A percentile compares a stretch with the other conserved stretches of the same genome.
Conservation (phyloP, 1,284 basidiomycete genomes). For the Apiotrichum sp. region DNA sequence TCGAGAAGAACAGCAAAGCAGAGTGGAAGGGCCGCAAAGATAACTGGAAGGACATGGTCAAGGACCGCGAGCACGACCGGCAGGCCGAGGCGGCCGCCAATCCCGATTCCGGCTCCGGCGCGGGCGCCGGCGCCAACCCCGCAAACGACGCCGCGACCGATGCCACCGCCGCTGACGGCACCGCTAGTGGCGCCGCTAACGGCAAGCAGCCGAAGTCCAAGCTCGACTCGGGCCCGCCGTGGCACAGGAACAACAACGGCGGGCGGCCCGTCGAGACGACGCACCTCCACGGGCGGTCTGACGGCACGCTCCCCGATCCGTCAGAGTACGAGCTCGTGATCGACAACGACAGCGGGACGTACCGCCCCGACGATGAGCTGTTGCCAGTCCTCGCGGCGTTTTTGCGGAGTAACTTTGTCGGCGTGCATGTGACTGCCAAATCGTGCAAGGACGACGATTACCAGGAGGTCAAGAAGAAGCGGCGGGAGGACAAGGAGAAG, state of each 20-base stretch:
- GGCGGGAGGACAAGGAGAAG: conserved; percentile 9
- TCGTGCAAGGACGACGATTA: conserved; percentile 56
- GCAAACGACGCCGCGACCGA: too few relatives aligned
- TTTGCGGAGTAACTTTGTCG: conserved; percentile 61
- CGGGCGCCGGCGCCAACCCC: too few relatives aligned
- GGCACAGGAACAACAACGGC: not conserved
- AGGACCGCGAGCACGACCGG: too few relatives aligned
- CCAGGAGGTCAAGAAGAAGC: conserved; percentile 37
- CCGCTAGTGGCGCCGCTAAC: too few relatives aligned
- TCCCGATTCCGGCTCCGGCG: too few relatives aligned
- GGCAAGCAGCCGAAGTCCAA: too few relatives aligned
- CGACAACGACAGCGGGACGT: conserved; percentile 54
- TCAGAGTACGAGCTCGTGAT: conserved; percentile 51
- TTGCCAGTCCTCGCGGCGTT: conserved; percentile 47
- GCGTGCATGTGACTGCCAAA: conserved; percentile 56
- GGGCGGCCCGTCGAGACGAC: conserved; percentile 2
- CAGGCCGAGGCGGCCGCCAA: too few relatives aligned
- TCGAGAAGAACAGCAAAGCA: too few relatives aligned
- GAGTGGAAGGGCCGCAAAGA: too few relatives aligned
- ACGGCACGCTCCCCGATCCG: conserved; percentile 28
- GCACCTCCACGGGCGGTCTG: conserved; percentile 7
- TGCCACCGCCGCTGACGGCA: too few relatives aligned
- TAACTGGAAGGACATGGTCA: too few relatives aligned
- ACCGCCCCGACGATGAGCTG: conserved; percentile 49
- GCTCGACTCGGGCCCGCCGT: too few relatives aligned